These are phyloP conservation scores for Raddia distichophylla DNA, from an alignment of 176 grass and related monocot genomes.

Conservation along the genomic window DNA sequence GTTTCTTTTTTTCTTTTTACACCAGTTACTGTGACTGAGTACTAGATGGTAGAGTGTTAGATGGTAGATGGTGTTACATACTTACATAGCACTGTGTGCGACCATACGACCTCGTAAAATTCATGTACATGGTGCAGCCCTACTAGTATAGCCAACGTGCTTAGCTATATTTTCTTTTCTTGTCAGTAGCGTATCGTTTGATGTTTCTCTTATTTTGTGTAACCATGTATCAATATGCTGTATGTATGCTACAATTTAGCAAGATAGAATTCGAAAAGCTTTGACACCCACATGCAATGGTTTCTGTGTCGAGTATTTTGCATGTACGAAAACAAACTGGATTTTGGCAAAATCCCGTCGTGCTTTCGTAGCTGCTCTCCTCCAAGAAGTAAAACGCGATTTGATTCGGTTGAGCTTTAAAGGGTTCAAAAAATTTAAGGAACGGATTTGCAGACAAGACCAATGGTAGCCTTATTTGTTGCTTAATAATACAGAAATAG, in stretches of 20 bases:
- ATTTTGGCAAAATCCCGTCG: background rate
- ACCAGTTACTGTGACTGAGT: background rate
- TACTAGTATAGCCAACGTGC: background rate
- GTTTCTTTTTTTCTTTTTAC: background rate
- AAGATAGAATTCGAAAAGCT: background rate
- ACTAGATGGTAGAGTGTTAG: constrained; percentile 22
- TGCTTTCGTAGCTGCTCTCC: background rate
- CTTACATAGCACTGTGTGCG: background rate
- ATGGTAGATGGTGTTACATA: constrained; percentile 3
- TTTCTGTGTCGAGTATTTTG: background rate
- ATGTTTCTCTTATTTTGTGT: background rate
- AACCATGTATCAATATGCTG: background rate
- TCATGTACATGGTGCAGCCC: constrained; percentile 37
- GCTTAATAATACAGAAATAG: no score
- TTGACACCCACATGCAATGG: background rate
- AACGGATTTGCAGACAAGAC: no score
- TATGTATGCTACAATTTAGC: background rate
- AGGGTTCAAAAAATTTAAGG: no score
- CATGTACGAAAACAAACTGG: background rate
- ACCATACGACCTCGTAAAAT: background rate
- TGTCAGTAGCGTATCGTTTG: background rate
- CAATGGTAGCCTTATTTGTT: no score
- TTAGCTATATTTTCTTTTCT: background rate
- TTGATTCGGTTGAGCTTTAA: no score
- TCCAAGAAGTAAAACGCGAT: no score